Percentiles rank a stretch among this genome's conserved stretches.
Conservation (phyloP, 2,329 filamentous ascomycete genomes). For the Pseudogymnoascus sp. region DNA sequence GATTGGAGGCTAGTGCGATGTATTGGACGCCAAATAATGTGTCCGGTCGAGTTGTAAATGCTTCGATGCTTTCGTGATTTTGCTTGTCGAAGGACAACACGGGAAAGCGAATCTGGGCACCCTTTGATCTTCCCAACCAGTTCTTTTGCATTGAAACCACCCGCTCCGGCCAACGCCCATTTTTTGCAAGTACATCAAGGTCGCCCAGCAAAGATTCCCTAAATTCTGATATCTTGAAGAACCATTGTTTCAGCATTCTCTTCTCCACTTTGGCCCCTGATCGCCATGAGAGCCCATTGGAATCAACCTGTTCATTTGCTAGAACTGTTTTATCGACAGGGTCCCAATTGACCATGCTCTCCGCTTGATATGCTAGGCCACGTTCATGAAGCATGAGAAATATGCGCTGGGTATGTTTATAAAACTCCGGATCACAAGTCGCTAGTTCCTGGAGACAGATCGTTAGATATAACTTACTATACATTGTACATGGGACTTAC, state of each 20-base stretch:
- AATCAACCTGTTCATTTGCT: conserved; percentile 89
- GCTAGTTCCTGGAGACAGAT: conserved; percentile 58
- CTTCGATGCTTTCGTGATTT: conserved; percentile 47
- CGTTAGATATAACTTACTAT: conserved; percentile 12
- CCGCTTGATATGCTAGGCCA: conserved; percentile 72
- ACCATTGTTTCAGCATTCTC: conserved; percentile 77
- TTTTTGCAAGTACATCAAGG: conserved; percentile 54
- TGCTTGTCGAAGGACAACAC: conserved; percentile 38
- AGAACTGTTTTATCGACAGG: conserved; percentile 83
- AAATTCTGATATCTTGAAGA: conserved; percentile 74
- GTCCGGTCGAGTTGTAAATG: conserved; percentile 79
- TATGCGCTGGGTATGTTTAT: conserved; percentile 80
- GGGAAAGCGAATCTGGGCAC: conserved; percentile 64
- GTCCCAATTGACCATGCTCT: conserved; percentile 84
- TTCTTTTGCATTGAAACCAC: conserved; percentile 78
- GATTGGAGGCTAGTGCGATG: conserved; percentile 65
- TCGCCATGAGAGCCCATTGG: conserved; percentile 76
- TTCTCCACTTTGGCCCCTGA: conserved; percentile 80
- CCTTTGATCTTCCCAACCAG: conserved; percentile 75
- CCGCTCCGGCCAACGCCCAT: conserved; percentile 69
- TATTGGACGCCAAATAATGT: conserved; percentile 86
- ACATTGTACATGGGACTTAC: conserved; percentile 42
- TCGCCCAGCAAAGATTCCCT: conserved; percentile 64
- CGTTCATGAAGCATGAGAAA: conserved; percentile 69
- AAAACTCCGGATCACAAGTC: conserved; percentile 78